A percentile compares a stretch with the other conserved stretches of the same genome.
Conservation (phyloP, 495 filamentous ascomycete species). For the Rhizodiscina lignyota region DNA sequence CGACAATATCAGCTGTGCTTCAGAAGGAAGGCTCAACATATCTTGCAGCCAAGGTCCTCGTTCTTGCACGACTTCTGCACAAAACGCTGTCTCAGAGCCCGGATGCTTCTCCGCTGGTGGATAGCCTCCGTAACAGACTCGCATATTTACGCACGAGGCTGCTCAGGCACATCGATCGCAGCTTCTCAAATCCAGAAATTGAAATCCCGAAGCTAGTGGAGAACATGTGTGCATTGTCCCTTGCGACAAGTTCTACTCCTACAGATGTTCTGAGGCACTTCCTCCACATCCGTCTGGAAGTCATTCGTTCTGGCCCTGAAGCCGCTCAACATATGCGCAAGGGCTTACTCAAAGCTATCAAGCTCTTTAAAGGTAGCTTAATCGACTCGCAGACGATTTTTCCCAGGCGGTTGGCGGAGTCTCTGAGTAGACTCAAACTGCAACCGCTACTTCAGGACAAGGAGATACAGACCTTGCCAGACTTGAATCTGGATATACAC, state of each 20-base stretch:
- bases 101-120: conserved; percentile 35
- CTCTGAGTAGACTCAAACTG: conserved; percentile 50
- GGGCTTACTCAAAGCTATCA: conserved; percentile 35
- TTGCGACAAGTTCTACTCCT: conserved; percentile 67
- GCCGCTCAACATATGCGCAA: conserved; percentile 16
- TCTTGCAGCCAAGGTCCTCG: conserved; percentile 63
- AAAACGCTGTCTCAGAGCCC: conserved; percentile 44
- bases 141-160: conserved; percentile 42
- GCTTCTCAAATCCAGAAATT: conserved; percentile 34
- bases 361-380: conserved; percentile 38
- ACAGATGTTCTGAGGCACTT: conserved; percentile 73
- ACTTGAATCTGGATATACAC: conserved; percentile 66
- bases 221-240: conserved; percentile 62
- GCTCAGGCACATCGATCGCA: conserved; percentile 47
- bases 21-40: conserved; percentile 43
- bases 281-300: conserved; percentile 50
- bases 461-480: conserved; percentile 38
- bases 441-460: conserved; percentile 52
- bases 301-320: conserved; percentile 26
- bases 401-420: conserved; percentile 53
- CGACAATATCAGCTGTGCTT: conserved; percentile 35
- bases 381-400: conserved; percentile 47
- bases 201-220: conserved; percentile 43
- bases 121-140: conserved; percentile 44
- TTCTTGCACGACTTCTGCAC: conserved; percentile 53